phyloP scores from a whole-genome alignment of 805 yeast genomes.

The Komagataella phaffii region DNA sequence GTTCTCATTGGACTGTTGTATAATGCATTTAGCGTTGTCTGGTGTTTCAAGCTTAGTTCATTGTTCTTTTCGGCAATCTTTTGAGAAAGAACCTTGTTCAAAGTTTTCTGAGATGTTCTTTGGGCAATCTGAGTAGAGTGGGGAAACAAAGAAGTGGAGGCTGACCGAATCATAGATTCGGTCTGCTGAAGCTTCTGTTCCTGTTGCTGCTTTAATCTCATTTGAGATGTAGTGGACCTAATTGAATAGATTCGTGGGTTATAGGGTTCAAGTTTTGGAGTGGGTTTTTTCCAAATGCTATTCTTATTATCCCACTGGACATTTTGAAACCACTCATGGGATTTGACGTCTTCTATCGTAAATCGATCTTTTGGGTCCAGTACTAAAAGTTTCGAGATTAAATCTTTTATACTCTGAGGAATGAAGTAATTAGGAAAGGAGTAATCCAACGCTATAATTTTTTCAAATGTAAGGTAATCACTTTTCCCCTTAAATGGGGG shows the following conservation, averaged over 20 bases:
- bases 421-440: slow-evolving; percentile 53
- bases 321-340: slow-evolving; percentile 57
- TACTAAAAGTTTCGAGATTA: slow-evolving; percentile 53
- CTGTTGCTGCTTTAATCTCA: neutral
- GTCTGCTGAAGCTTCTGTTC: neutral
- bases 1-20: neutral
- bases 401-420: slow-evolving; percentile 48
- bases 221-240: neutral
- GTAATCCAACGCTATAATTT: slow-evolving; percentile 69
- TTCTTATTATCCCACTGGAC: slow-evolving; percentile 56
- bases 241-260: slow-evolving; percentile 23
- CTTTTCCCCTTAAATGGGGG: slow-evolving; percentile 87
- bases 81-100: slow-evolving; percentile 19
- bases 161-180: slow-evolving; percentile 18
- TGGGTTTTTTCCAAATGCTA: slow-evolving; percentile 52
- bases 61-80: slow-evolving; percentile 16
- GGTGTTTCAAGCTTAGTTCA: slow-evolving; percentile 12
- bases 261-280: slow-evolving; percentile 61
- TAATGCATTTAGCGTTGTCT: slow-evolving; percentile 4
- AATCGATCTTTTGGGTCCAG: slow-evolving; percentile 61
- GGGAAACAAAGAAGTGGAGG: slow-evolving; percentile 1
- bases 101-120: slow-evolving; percentile 16
- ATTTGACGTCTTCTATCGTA: slow-evolving; percentile 40
- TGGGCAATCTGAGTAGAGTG: slow-evolving; percentile 11
- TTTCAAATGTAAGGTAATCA: slow-evolving; percentile 79